phyloP scores from a whole-genome alignment of 345 rosid species.

The Gossypium mustelinum region DNA sequence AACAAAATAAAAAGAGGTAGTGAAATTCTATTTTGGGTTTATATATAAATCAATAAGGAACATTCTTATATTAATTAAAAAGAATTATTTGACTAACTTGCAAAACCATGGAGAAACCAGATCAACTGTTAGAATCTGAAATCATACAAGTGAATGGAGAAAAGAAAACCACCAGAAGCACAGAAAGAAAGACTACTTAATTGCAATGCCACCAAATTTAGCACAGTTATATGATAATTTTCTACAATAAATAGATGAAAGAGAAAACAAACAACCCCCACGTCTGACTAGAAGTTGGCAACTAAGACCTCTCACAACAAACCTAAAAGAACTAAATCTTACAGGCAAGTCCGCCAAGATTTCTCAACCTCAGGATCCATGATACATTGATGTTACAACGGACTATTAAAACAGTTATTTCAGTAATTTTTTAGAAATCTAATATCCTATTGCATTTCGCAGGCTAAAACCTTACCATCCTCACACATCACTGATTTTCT shows the following conservation, averaged over 20 bases:
- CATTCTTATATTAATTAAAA: neutral
- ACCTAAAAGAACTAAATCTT: neutral
- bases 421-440: neutral
- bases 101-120: neutral
- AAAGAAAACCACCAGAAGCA: neutral
- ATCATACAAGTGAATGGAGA: neutral
- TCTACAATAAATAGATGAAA: neutral
- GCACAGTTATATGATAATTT: neutral
- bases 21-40: neutral
- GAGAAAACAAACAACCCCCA: neutral
- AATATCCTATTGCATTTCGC: neutral
- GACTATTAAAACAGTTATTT: neutral
- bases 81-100: neutral
- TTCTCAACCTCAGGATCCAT: neutral
- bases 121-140: slow-evolving; percentile 25
- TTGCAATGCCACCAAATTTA: slow-evolving; percentile 5
- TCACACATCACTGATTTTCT: neutral
- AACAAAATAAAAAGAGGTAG: neutral
- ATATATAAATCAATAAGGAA: neutral
- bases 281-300: neutral
- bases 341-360: neutral
- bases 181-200: neutral
- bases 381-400: neutral
- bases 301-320: neutral
- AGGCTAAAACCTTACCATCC: neutral